Percentiles rank a stretch among this genome's conserved stretches.
Conservation (phyloP, 1,139 yeast genomes). For the Magnusiomyces fungicola region DNA sequence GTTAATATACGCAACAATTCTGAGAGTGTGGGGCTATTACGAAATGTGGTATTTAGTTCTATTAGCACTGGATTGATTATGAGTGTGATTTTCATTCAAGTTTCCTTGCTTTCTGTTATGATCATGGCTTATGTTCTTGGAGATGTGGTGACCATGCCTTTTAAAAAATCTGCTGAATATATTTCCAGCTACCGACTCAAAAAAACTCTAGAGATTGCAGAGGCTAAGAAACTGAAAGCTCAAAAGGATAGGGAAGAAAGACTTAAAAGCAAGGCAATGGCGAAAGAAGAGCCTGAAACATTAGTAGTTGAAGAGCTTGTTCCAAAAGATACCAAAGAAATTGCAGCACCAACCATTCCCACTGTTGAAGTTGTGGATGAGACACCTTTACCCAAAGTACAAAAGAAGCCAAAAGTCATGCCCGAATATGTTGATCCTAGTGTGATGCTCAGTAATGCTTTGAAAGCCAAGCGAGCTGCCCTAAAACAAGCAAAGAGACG, state of each 20-base stretch:
- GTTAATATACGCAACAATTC: too few species aligned
- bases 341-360: not conserved
- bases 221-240: too few species aligned
- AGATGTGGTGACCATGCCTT: slow-evolving; percentile 22
- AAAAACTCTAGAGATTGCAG: too few species aligned
- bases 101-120: slow-evolving; percentile 25
- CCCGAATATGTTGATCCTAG: not conserved
- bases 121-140: slow-evolving; percentile 26
- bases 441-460: not conserved
- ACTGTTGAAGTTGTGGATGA: not conserved
- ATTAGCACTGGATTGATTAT: slow-evolving; percentile 19
- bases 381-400: not conserved
- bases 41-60: too few species aligned
- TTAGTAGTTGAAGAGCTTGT: not conserved
- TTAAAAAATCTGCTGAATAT: not conserved
- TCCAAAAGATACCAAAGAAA: too few species aligned
- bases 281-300: not conserved
- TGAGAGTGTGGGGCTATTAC: too few species aligned
- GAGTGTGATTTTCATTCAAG: slow-evolving; percentile 22
- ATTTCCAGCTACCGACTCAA: not conserved
- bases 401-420: not conserved
- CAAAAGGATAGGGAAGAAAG: too few species aligned
- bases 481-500: slow-evolving; percentile 9
- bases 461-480: slow-evolving; percentile 6
- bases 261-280: too few species aligned